These are phyloP conservation scores for Climacium dendroides DNA, from an alignment of 225 moss, liverwort and hornwort species.

Conservation along the genomic window DNA sequence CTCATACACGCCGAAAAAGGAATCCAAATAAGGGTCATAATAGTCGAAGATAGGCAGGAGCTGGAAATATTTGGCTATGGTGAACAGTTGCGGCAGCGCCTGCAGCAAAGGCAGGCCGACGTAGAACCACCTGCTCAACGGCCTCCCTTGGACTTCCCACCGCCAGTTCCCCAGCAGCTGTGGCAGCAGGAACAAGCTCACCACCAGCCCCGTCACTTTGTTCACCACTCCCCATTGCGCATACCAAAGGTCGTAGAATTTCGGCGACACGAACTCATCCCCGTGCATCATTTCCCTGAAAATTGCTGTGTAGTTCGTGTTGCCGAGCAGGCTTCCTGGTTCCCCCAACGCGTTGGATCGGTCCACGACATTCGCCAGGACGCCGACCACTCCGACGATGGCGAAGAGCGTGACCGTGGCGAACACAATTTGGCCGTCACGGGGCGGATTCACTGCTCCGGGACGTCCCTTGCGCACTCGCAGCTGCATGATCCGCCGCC, in stretches of 20 bases:
- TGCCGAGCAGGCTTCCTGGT: background rate
- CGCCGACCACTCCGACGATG: background rate
- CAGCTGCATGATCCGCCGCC: conserved; percentile 8
- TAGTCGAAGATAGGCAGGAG: background rate
- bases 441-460: background rate
- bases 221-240: background rate
- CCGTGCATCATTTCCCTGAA: background rate
- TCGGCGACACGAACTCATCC: background rate
- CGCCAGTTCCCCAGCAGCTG: conserved; percentile 5
- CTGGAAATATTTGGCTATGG: background rate
- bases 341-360: background rate
- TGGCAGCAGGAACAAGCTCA: conserved; percentile 8
- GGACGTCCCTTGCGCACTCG: background rate
- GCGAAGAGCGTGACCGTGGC: background rate
- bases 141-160: conserved; percentile 6
- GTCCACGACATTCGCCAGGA: background rate
- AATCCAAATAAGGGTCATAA: background rate
- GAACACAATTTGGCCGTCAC: background rate
- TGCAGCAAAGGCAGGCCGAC: background rate
- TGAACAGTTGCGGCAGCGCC: background rate
- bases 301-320: background rate
- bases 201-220: background rate
- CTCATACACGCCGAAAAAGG: background rate
- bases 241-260: background rate
- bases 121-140: conserved; percentile 11